phyloP scores from a whole-genome alignment of 164 flowering plant species.

The Vitis riparia region DNA sequence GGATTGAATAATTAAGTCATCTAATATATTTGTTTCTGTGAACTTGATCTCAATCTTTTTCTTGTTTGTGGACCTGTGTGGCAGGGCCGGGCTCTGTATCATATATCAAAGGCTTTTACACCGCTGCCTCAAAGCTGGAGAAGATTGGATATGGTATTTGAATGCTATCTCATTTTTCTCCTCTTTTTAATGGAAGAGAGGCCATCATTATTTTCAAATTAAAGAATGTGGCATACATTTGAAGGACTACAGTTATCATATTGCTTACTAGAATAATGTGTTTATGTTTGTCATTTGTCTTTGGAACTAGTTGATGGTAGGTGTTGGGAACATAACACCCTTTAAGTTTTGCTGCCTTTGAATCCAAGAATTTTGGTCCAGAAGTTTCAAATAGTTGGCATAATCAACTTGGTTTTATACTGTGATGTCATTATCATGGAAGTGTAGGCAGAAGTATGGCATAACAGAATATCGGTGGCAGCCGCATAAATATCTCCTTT shows the following conservation, averaged over 20 bases:
- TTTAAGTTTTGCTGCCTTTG: background rate
- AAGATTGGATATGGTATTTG: slow-evolving; percentile 85
- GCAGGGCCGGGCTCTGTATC: slow-evolving; percentile 88
- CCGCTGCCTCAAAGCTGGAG: slow-evolving; percentile 87
- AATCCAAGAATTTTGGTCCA: too few species aligned
- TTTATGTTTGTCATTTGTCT: background rate
- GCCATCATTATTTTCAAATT: background rate
- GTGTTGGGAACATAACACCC: background rate
- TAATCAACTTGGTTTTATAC: too few species aligned
- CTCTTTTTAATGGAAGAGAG: background rate
- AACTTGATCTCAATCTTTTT: background rate
- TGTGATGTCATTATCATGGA: too few species aligned
- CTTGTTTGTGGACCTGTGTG: slow-evolving; percentile 7
- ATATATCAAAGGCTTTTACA: slow-evolving; percentile 89
- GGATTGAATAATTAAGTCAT: background rate
- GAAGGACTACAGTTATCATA: background rate
- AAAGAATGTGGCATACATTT: background rate
- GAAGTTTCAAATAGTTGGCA: too few species aligned
- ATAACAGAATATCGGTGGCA: too few species aligned
- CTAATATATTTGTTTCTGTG: background rate
- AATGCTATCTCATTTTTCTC: background rate
- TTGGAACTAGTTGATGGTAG: background rate
- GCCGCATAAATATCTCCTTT: background rate
- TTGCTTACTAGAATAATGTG: background rate
- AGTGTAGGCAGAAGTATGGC: too few species aligned